Evolutionary conservation across 306 rosid genomes (phyloP).

Genomic region (Quercus aquifolioides): DNA sequence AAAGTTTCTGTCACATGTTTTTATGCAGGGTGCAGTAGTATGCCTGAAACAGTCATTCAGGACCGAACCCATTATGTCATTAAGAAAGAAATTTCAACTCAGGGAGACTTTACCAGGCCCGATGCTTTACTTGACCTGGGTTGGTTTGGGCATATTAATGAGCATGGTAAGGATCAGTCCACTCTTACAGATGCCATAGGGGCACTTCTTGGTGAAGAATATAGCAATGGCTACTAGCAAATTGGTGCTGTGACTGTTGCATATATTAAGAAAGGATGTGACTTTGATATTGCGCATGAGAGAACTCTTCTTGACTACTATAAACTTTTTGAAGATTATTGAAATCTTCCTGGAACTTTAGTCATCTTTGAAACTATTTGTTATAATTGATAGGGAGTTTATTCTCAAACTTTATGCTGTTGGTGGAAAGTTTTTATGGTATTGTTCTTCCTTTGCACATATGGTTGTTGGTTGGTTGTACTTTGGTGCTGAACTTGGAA

Average conservation of each 20-base stretch:
- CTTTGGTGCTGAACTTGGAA: background rate
- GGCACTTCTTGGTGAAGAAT: constrained; percentile 41
- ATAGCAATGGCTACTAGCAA: constrained; percentile 23
- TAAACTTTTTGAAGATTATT: background rate
- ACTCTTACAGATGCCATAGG: constrained; percentile 29
- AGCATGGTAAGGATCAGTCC: constrained; percentile 23
- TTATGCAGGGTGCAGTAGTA: constrained; percentile 34
- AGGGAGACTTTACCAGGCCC: constrained; percentile 31
- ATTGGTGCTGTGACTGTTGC: constrained; percentile 18
- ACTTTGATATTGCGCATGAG: constrained; percentile 33
- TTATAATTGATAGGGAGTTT: background rate
- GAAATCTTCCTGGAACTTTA: background rate
- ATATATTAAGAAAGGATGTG: constrained; percentile 14
- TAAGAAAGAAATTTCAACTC: background rate
- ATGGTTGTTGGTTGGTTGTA: background rate
- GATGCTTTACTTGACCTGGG: constrained; percentile 50
- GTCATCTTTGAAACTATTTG: background rate
- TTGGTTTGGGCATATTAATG: constrained; percentile 40
- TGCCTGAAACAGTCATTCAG: constrained; percentile 33
- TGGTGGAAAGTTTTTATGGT: background rate
- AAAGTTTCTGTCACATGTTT: background rate
- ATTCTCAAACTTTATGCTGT: background rate
- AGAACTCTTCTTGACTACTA: constrained; percentile 39
- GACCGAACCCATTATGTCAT: constrained; percentile 13
- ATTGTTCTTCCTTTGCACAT: background rate